Evolutionary conservation across 768 basidiomycete genomes (phyloP), one percentile per base, ranked within the genome.

Genomic region (Tulasnella sp.): DNA sequence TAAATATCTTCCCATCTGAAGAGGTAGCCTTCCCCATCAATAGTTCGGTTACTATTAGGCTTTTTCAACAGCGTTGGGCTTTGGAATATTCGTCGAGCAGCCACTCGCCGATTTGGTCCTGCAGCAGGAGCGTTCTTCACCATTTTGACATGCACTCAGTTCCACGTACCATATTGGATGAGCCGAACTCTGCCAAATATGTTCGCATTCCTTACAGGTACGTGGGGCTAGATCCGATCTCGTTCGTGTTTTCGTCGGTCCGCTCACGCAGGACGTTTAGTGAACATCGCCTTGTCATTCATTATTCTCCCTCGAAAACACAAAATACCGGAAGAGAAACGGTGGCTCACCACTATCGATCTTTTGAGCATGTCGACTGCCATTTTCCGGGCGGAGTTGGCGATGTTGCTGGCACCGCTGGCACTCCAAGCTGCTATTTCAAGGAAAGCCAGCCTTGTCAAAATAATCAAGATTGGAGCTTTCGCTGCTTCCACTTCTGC

Each of bases 171-270:
- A 9, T 99, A 95, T 85, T 99, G 96, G 93, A 94, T 96, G 89
- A 92, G 96, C 2, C 87, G 98, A 78, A 98, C 97, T 0, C 86
- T 99, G 9, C 97, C 98, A 1, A 99, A 99, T 85, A 97, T 96
- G 92, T 92, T 96, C 81, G 96, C 96, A 4, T 86, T 96, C 24
- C 87, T 93, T 2, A 91, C 92, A 72, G 94, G 96, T 97, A 44
- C 80, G 83, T 48, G 24, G 54, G 54, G 8, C 54, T 54, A n/a
- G 24, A 24, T 54, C 22, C 8, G 24, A 54, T 54, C 2, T 54
- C 12, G 18, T 80, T 37, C 28, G 42, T 80, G 58, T 48, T 69
- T 77, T 24, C 6, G 37, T 42, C 20, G 50, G 41, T 24, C 41
- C 42, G 24, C 74, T 64, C 46, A 72, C 22, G 48, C 20, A 50